Percentiles rank a stretch among this genome's conserved stretches.
phyloP scores from a whole-genome alignment of 208 protist species.

The Strigomonas galati region DNA sequence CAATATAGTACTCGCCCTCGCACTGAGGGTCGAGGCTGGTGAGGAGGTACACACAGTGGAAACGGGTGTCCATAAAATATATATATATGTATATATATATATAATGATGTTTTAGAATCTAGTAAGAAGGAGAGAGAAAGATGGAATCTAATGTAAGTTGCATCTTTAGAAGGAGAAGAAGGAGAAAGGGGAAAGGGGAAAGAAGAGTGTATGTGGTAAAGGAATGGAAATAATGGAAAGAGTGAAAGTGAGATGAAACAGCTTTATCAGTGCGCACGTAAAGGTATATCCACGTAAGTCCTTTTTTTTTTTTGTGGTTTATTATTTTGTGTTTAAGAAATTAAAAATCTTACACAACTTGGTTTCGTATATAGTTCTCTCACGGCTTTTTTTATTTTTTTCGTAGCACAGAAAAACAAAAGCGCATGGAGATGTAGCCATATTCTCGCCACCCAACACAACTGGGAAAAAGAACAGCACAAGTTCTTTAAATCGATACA shows the following conservation, averaged over 20 bases:
- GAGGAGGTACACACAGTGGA: slow-evolving; percentile 91
- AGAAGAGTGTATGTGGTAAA: slow-evolving; percentile 1
- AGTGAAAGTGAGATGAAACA: slow-evolving; percentile 9
- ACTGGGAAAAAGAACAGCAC: too few relatives aligned
- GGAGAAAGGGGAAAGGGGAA: slow-evolving; percentile 7
- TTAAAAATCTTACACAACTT: too few relatives aligned
- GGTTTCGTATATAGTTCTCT: neutral
- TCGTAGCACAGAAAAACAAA: too few relatives aligned
- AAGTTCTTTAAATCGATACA: too few relatives aligned
- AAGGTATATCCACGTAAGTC: neutral
- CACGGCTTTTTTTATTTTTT: neutral
- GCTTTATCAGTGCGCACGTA: neutral
- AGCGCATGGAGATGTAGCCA: too few relatives aligned
- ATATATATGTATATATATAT: neutral
- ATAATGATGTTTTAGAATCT: neutral
- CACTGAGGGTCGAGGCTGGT: slow-evolving; percentile 67
- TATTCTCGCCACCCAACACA: too few relatives aligned
- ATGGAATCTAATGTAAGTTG: neutral
- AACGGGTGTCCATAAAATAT: slow-evolving; percentile 72
- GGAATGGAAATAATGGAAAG: slow-evolving; percentile 5
- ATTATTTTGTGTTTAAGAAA: slow-evolving; percentile 7
- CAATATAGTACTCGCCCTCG: slow-evolving; percentile 85
- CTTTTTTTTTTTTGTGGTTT: slow-evolving; percentile 6
- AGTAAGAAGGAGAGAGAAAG: slow-evolving; percentile 8
- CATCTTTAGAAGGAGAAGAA: slow-evolving; percentile 5